Conservation (phyloP, 768 basidiomycete genomes). For the Crepidotus variabilis region DNA sequence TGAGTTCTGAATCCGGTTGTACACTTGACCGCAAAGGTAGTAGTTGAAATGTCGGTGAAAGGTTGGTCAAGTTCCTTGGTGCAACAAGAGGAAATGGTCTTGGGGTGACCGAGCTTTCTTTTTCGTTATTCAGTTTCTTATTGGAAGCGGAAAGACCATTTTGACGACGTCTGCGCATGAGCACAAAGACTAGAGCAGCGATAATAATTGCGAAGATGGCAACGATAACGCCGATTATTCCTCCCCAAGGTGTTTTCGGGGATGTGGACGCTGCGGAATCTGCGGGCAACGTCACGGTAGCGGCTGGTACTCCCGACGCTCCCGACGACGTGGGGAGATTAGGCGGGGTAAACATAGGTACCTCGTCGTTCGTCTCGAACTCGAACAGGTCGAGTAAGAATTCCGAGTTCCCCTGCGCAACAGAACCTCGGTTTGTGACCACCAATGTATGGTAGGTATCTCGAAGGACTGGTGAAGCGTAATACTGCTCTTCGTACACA, state of each 20-base stretch:
- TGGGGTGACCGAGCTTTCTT: neutral
- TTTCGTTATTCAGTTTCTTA: too few species aligned
- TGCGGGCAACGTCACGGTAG: neutral
- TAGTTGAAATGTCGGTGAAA: too few species aligned
- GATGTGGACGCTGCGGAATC: neutral
- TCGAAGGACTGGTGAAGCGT: slow-evolving; percentile 6
- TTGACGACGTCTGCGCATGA: slow-evolving; percentile 5
- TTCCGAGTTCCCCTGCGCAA: slow-evolving; percentile 12
- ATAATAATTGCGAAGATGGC: slow-evolving; percentile 5
- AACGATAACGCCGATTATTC: slow-evolving; percentile 12
- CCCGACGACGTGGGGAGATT: neutral
- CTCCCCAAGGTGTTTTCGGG: slow-evolving; percentile 7
- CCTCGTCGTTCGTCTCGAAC: slow-evolving; percentile 13
- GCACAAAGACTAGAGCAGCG: slow-evolving; percentile 7
- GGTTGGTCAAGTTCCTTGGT: too few species aligned
- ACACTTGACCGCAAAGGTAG: too few species aligned
- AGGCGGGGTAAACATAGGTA: slow-evolving; percentile 8
- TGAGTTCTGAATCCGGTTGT: too few species aligned
- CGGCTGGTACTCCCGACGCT: neutral
- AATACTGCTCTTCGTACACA: slow-evolving; percentile 13
- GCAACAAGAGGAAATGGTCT: neutral
- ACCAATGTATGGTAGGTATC: slow-evolving; percentile 15
- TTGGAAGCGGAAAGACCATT: neutral
- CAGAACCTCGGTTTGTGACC: slow-evolving; percentile 16
- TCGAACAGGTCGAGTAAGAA: slow-evolving; percentile 18